phyloP scores from a whole-genome alignment of 1,284 basidiomycete genomes.

The Tremellales sp. region DNA sequence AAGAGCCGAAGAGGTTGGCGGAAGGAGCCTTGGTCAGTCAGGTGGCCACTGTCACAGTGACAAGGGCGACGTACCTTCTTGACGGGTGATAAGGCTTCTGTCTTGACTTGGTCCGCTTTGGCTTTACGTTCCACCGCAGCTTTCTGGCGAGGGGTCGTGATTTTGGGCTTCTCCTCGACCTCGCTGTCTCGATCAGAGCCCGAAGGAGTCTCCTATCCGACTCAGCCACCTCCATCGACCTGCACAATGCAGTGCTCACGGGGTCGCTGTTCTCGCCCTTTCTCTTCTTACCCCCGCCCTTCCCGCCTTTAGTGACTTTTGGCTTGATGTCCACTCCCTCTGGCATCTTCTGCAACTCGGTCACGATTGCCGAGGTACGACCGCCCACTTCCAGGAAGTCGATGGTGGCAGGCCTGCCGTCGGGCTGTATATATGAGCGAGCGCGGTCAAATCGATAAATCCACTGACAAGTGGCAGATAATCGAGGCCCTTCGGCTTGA shows the following conservation, averaged over 20 bases:
- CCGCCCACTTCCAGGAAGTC: conserved; percentile 76
- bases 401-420: conserved; percentile 66
- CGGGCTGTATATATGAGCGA: conserved; percentile 52
- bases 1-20: neutral
- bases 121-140: conserved; percentile 9
- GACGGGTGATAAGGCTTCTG: neutral
- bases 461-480: conserved; percentile 56
- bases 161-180: conserved; percentile 5
- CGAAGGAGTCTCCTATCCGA: no score
- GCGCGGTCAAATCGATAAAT: neutral
- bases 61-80: conserved; percentile 6
- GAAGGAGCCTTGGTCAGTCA: conserved; percentile 1
- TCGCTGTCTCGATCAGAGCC: conserved; percentile 6
- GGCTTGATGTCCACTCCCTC: conserved; percentile 42
- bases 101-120: conserved; percentile 3
- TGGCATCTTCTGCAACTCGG: conserved; percentile 59
- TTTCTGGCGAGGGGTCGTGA: conserved; percentile 16
- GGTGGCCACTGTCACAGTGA: neutral
- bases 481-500: conserved; percentile 38
- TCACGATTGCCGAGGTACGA: conserved; percentile 69
- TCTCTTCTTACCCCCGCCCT: conserved; percentile 17
- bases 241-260: no score
- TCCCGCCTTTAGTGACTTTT: conserved; percentile 30
- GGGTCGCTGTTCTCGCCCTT: no score
- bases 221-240: no score